Evolutionary conservation across 1,284 basidiomycete species (phyloP).

Genomic region (Puccinia coronata): DNA sequence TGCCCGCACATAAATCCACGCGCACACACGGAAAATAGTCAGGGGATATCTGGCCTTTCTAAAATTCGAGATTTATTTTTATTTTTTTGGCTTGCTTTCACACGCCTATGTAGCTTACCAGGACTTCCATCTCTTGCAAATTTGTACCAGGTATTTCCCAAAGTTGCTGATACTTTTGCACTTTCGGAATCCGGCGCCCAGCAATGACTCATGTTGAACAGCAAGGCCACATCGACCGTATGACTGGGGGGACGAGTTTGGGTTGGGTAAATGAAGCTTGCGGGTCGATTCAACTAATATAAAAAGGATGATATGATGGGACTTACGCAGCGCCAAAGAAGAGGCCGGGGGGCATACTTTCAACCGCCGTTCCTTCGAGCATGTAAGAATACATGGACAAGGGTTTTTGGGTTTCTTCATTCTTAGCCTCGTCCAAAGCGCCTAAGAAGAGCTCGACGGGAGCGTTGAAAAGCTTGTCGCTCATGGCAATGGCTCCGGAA

Average conservation of each 20-base stretch:
- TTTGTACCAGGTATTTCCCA: conserved; percentile 30
- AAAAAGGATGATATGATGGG: neutral
- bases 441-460: neutral
- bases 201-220: conserved; percentile 25
- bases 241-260: neutral
- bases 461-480: conserved; percentile 9
- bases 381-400: neutral
- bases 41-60: no score
- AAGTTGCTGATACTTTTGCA: conserved; percentile 17
- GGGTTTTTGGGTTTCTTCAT: conserved; percentile 1
- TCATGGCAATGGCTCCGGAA: neutral
- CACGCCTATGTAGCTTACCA: neutral
- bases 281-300: no score
- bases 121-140: conserved; percentile 23
- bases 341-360: neutral
- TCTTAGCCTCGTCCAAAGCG: neutral
- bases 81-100: neutral
- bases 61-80: neutral
- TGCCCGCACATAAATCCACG: neutral
- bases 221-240: conserved; percentile 15
- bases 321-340: neutral
- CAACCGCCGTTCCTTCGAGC: neutral
- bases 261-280: no score
- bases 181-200: conserved; percentile 22
- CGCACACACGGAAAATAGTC: no score